These are phyloP conservation scores for Anthracocystis panici-leucophaei DNA, from an alignment of 1,284 basidiomycete species.

Conservation along the genomic window DNA sequence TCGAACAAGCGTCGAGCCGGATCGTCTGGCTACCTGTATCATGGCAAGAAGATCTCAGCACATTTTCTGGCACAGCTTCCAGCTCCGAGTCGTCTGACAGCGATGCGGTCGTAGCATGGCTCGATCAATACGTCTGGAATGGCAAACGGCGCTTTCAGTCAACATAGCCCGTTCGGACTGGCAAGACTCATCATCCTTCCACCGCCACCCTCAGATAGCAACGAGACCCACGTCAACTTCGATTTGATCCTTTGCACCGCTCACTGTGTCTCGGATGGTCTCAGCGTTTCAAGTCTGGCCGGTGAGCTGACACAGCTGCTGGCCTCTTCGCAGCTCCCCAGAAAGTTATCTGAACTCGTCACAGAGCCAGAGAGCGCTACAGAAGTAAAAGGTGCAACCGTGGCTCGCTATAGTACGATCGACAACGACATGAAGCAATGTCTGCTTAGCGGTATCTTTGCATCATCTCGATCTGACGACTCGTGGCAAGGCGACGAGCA, in stretches of 20 bases:
- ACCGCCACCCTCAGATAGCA: slow-evolving; percentile 4
- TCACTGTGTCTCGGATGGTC: slow-evolving; percentile 48
- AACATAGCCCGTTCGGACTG: slow-evolving; percentile 27
- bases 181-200: slow-evolving; percentile 36
- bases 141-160: slow-evolving; percentile 36
- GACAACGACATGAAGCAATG: slow-evolving; percentile 13
- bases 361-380: slow-evolving; percentile 1
- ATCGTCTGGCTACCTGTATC: slow-evolving; percentile 12
- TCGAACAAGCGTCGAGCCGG: slow-evolving; percentile 25
- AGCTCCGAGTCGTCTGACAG: background rate
- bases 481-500: background rate
- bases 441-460: slow-evolving; percentile 18
- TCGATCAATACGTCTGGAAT: slow-evolving; percentile 46
- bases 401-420: slow-evolving; percentile 14
- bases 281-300: slow-evolving; percentile 37
- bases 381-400: slow-evolving; percentile 7
- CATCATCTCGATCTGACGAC: background rate
- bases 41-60: slow-evolving; percentile 16
- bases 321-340: slow-evolving; percentile 24
- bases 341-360: slow-evolving; percentile 8
- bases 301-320: slow-evolving; percentile 35
- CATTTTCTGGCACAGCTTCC: background rate
- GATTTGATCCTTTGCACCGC: slow-evolving; percentile 42
- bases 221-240: slow-evolving; percentile 12
- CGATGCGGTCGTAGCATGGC: slow-evolving; percentile 27